phyloP scores from a whole-genome alignment of 805 yeast genomes.

The Brettanomyces sp. region DNA sequence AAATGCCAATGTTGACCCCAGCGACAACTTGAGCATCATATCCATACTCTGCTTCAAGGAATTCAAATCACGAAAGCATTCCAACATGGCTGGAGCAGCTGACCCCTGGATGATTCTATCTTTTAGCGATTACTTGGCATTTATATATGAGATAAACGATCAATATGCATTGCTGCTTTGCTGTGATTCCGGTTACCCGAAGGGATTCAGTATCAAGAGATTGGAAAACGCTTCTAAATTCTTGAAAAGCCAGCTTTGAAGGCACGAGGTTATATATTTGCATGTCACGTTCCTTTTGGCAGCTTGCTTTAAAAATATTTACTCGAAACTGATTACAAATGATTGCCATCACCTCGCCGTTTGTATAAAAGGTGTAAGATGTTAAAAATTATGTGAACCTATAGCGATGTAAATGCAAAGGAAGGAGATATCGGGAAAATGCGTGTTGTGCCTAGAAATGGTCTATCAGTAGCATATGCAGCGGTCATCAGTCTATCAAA shows the following conservation, averaged over 20 bases:
- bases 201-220: slow-evolving; percentile 20
- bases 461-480: not conserved
- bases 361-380: no score
- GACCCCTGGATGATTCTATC: slow-evolving; percentile 19
- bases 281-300: no score
- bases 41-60: slow-evolving; percentile 20
- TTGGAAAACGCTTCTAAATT: slow-evolving; percentile 10
- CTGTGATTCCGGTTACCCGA: slow-evolving; percentile 20
- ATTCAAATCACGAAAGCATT: slow-evolving; percentile 14
- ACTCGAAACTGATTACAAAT: no score
- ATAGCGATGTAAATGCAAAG: no score
- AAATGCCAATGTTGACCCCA: slow-evolving; percentile 20
- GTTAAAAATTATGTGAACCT: no score
- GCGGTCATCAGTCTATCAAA: not conserved
- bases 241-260: not conserved
- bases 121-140: slow-evolving; percentile 16
- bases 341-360: no score
- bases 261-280: not conserved
- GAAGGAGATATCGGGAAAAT: no score
- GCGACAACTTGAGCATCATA: slow-evolving; percentile 22
- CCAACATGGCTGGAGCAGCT: not conserved
- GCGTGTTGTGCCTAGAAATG: not conserved
- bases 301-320: no score
- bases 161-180: slow-evolving; percentile 20
- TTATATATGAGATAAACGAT: slow-evolving; percentile 13